phyloP scores from a whole-genome alignment of 2,329 filamentous ascomycete genomes.

The Pseudocercospora fijiensis region DNA sequence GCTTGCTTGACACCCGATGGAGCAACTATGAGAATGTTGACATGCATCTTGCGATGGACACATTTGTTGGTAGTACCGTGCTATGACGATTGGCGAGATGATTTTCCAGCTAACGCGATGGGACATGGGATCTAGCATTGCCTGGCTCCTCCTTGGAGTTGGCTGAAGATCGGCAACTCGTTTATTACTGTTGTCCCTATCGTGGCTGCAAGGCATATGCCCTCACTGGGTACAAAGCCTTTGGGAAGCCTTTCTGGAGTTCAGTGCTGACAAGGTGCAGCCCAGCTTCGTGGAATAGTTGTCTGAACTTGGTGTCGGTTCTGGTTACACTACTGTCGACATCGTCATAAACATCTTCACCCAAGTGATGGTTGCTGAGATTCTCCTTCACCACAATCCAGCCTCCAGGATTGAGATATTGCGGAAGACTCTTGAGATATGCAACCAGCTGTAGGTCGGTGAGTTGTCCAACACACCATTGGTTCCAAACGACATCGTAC shows the following conservation, averaged over 20 bases:
- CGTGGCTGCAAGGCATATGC: slow-evolving; percentile 71
- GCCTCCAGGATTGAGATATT: slow-evolving; percentile 48
- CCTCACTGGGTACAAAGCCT: slow-evolving; percentile 68
- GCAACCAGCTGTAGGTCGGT: slow-evolving; percentile 69
- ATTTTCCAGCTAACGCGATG: background rate
- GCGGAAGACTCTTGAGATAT: slow-evolving; percentile 64
- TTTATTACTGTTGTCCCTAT: background rate
- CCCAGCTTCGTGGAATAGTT: slow-evolving; percentile 67
- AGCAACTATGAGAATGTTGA: background rate
- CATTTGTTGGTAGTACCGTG: background rate
- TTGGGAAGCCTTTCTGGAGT: slow-evolving; percentile 71
- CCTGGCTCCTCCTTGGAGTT: background rate
- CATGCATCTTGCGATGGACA: background rate
- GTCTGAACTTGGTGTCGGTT: slow-evolving; percentile 68
- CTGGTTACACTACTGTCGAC: slow-evolving; percentile 76
- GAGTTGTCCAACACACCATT: slow-evolving; percentile 86
- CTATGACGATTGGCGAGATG: background rate
- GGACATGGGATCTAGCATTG: background rate
- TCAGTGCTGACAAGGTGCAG: slow-evolving; percentile 68
- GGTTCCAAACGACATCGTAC: slow-evolving; percentile 84
- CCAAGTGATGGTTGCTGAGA: slow-evolving; percentile 53
- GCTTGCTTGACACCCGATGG: background rate
- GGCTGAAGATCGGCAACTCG: background rate
- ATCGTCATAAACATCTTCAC: slow-evolving; percentile 70
- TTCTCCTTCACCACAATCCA: slow-evolving; percentile 82